phyloP scores from a whole-genome alignment of 495 filamentous ascomycete genomes.

The Annulohypoxylon moriforme region DNA sequence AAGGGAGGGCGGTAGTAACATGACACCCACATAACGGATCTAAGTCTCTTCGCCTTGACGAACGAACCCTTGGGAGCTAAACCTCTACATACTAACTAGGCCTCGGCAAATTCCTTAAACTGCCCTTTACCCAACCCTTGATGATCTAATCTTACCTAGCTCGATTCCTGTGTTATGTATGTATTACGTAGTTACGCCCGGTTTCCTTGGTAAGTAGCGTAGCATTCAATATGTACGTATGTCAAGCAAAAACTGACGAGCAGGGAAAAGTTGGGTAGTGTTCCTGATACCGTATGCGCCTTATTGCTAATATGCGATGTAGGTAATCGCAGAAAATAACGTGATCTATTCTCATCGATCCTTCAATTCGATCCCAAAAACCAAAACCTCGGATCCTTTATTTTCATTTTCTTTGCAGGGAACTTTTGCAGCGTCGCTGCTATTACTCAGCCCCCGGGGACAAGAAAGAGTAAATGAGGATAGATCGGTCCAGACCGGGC shows the following conservation, averaged over 20 bases:
- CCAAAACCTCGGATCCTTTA: background rate
- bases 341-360: slow-evolving; percentile 17
- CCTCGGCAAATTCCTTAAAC: background rate
- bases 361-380: background rate
- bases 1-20: background rate
- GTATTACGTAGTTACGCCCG: background rate
- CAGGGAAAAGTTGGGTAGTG: background rate
- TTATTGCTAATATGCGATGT: background rate
- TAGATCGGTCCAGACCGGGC: slow-evolving; percentile 33
- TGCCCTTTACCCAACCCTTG: background rate
- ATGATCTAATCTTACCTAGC: background rate
- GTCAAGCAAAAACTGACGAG: background rate
- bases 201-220: background rate
- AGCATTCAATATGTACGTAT: background rate
- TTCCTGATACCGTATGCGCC: background rate
- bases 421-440: slow-evolving; percentile 21
- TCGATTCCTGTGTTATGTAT: too few relatives aligned
- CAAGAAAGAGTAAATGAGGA: background rate
- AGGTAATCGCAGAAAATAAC: background rate
- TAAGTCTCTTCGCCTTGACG: slow-evolving; percentile 2
- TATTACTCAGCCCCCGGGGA: slow-evolving; percentile 26
- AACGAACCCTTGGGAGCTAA: background rate
- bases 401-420: background rate
- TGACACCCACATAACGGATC: background rate
- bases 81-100: background rate